phyloP scores from a whole-genome alignment of 140 eudicot species.

The Ambrosia hybrid region DNA sequence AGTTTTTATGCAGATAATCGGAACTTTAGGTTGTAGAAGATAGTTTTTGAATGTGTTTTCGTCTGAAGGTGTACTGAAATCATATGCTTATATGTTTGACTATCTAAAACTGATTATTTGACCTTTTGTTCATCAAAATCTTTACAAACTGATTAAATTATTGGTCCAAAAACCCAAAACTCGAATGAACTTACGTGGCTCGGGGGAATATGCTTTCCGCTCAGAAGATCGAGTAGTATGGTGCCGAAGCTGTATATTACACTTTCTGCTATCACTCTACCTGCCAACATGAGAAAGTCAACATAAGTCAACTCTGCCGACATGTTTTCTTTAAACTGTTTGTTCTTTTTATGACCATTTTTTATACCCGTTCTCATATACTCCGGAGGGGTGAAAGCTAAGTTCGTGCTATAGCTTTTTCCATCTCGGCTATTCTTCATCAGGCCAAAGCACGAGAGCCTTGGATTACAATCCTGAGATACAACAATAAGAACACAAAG shows the following conservation, averaged over 20 bases:
- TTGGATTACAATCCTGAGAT: slow-evolving; percentile 77
- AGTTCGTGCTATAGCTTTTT: slow-evolving; percentile 83
- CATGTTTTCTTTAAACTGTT: neutral
- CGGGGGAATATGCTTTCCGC: slow-evolving; percentile 96
- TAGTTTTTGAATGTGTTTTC: no score
- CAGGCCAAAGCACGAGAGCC: slow-evolving; percentile 89
- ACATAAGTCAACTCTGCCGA: neutral
- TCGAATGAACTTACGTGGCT: slow-evolving; percentile 57
- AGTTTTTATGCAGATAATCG: neutral
- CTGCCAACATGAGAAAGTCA: slow-evolving; percentile 39
- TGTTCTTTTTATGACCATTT: neutral
- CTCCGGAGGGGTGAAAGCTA: slow-evolving; percentile 94
- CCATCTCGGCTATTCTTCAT: slow-evolving; percentile 97
- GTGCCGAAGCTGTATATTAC: slow-evolving; percentile 91
- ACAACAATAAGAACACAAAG: slow-evolving; percentile 14
- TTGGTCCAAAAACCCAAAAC: neutral
- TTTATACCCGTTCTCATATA: slow-evolving; percentile 75
- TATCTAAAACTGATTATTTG: neutral
- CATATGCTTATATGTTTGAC: neutral
- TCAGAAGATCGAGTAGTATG: slow-evolving; percentile 82
- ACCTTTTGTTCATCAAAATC: no score
- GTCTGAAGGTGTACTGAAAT: no score
- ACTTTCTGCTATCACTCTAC: slow-evolving; percentile 88
- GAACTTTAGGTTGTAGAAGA: neutral
- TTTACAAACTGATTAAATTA: neutral